phyloP scores from a whole-genome alignment of 2,329 filamentous ascomycete genomes.

The Botryotinia globosa region DNA sequence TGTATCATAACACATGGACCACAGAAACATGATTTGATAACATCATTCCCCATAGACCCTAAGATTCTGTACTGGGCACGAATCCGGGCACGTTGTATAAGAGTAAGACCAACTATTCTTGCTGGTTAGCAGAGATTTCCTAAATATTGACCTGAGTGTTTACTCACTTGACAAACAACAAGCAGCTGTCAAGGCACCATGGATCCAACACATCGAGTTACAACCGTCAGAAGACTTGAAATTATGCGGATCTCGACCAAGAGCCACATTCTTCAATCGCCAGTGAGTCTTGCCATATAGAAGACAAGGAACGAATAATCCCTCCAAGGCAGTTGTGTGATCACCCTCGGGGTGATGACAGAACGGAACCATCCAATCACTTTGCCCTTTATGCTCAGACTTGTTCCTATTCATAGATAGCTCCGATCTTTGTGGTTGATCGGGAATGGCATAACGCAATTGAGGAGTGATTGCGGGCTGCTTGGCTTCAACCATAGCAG shows the following conservation, averaged over 20 bases:
- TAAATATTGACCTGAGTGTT: no score
- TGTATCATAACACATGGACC: slow-evolving; percentile 44
- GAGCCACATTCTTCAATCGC: slow-evolving; percentile 41
- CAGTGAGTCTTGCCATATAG: slow-evolving; percentile 45
- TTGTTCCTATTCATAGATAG: slow-evolving; percentile 10
- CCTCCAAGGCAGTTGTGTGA: slow-evolving; percentile 36
- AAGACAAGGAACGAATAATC: slow-evolving; percentile 41
- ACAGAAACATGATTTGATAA: slow-evolving; percentile 41
- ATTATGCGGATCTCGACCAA: slow-evolving; percentile 43
- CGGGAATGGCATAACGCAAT: slow-evolving; percentile 9
- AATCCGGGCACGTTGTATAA: slow-evolving; percentile 36
- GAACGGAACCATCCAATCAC: slow-evolving; percentile 41
- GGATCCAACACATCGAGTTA: slow-evolving; percentile 42
- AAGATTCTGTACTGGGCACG: slow-evolving; percentile 45
- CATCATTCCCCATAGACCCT: slow-evolving; percentile 40
- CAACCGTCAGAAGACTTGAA: slow-evolving; percentile 36
- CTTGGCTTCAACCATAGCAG: neutral
- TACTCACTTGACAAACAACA: slow-evolving; percentile 9
- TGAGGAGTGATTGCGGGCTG: neutral
- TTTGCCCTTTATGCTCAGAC: slow-evolving; percentile 13
- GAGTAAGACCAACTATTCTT: slow-evolving; percentile 16
- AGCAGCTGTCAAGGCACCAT: slow-evolving; percentile 29
- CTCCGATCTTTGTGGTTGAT: slow-evolving; percentile 10
- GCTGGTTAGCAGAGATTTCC: neutral
- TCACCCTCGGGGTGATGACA: slow-evolving; percentile 39